Evolutionary conservation across 2,329 filamentous ascomycete species (phyloP), one percentile per base, ranked within the genome.

Genomic region (Pyrenophora graminea): DNA sequence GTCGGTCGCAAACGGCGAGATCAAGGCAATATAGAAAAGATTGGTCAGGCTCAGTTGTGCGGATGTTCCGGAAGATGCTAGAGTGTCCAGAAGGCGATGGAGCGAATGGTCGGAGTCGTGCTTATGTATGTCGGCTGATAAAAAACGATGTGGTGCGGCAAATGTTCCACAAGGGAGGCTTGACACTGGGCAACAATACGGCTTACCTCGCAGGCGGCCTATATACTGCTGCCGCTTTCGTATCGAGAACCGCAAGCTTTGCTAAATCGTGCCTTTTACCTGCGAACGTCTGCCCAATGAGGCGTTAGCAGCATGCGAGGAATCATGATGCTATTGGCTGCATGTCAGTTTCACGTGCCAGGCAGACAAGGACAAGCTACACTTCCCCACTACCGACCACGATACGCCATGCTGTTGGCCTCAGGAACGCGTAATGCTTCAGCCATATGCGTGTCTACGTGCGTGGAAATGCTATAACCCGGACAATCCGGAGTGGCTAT

Each of bases 381-480:
- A 3, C 34, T 45, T 45, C 50, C 50, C 50, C 50, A 53, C 50
- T 32, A 42, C 30, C 13, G 39, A 45, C 30, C 36, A 40, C 21
- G 39, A 36, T 45, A 27, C 31, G 32, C 40, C 37, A 40, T 34
- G 18, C 45, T 36, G 45, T 41, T 53, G 50, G 50, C 18, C 44
- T 48, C 45, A 44, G 40, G 37, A 53, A 53, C 40, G 40, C 50
- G 50, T 53, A 49, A 53, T 15, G 33, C 45, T 17, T 38, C 45
- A 41, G 30, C 44, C 25, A 12, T 27, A 27, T 33, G 43, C 23
- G 21, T 36, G 39, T 41, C 9, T 39, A 33, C 33, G 32, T 13
- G 31, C 15, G 38, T 25, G 21, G 13, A 25, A 25, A 42, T 37
- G 40, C 17, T 23, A 19, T 49, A n/a, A n/a, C 25, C 36, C 45